Conservation (phyloP, 2,329 filamentous ascomycete genomes). For the Alternaria brassicae region DNA sequence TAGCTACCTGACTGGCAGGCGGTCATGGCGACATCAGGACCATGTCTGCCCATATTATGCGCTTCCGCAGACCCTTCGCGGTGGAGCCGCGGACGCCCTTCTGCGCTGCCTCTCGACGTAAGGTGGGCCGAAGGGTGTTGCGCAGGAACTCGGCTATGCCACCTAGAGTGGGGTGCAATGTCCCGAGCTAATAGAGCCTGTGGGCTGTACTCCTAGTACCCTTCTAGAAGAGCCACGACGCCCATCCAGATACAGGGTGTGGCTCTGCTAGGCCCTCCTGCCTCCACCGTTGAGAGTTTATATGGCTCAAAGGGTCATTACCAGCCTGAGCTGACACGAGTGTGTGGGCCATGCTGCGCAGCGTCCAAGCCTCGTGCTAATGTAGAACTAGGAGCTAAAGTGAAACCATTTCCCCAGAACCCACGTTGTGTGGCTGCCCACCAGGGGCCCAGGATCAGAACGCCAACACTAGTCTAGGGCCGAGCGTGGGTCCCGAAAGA, state of each 20-base stretch:
- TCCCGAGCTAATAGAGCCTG: slow-evolving; percentile 25
- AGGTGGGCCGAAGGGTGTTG: slow-evolving; percentile 34
- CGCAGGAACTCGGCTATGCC: slow-evolving; percentile 30
- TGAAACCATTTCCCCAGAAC: slow-evolving; percentile 51
- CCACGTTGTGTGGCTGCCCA: slow-evolving; percentile 47
- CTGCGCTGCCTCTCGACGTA: slow-evolving; percentile 20
- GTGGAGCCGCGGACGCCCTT: slow-evolving; percentile 16
- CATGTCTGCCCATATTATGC: slow-evolving; percentile 17
- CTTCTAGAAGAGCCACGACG: slow-evolving; percentile 33
- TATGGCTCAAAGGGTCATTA: slow-evolving; percentile 13
- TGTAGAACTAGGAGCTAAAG: slow-evolving; percentile 33
- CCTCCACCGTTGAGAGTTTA: slow-evolving; percentile 29
- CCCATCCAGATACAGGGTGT: slow-evolving; percentile 26
- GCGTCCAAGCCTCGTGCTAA: slow-evolving; percentile 28
- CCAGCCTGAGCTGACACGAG: slow-evolving; percentile 13
- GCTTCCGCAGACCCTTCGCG: slow-evolving; percentile 20
- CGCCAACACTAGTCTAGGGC: slow-evolving; percentile 37
- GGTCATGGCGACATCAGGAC: slow-evolving; percentile 21
- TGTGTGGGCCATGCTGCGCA: slow-evolving; percentile 27
- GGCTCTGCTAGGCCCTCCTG: slow-evolving; percentile 20
- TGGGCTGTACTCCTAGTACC: too few species aligned
- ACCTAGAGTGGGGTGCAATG: slow-evolving; percentile 24
- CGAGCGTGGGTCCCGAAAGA: slow-evolving; percentile 31
- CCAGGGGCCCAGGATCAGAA: slow-evolving; percentile 37
- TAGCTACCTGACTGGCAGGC: slow-evolving; percentile 12